phyloP scores from a whole-genome alignment of 192 early-diverging fungal species.

The Jimgerdemannia lactiflua region DNA sequence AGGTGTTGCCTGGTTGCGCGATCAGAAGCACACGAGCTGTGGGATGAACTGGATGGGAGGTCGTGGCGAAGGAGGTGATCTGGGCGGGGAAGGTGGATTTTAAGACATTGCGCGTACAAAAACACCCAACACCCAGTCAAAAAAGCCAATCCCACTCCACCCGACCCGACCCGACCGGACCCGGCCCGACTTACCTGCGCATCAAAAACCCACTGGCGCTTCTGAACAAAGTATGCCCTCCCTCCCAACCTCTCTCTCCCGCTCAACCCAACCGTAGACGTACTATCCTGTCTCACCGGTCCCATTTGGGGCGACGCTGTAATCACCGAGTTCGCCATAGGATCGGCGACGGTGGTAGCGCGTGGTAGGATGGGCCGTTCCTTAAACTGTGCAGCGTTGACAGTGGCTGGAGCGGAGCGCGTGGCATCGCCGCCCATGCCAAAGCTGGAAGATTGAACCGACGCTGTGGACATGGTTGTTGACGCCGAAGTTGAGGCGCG shows the following conservation, averaged over 20 bases:
- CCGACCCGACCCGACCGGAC: too few species aligned
- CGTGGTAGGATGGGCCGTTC: constrained; percentile 10
- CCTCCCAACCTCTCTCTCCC: background rate
- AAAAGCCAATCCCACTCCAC: too few species aligned
- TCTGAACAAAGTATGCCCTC: constrained; percentile 30
- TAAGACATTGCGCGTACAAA: background rate
- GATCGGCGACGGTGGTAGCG: background rate
- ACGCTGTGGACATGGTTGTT: background rate
- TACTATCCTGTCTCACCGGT: background rate
- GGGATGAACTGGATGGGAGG: constrained; percentile 35
- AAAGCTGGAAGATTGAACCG: background rate
- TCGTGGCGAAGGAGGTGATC: constrained; percentile 47
- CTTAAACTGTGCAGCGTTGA: background rate
- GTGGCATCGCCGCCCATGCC: too few species aligned
- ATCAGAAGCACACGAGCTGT: constrained; percentile 44
- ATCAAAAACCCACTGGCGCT: constrained; percentile 52
- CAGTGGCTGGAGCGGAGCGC: background rate
- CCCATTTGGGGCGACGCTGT: background rate
- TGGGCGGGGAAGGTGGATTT: constrained; percentile 7
- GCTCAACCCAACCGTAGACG: background rate
- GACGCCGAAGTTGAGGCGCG: background rate
- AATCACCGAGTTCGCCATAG: background rate
- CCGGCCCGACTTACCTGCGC: constrained; percentile 52
- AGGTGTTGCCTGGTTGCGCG: constrained; percentile 50
- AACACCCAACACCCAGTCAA: too few species aligned